These are phyloP conservation scores for Millerago galiae DNA, from an alignment of 805 yeast genomes.

Conservation along the genomic window DNA sequence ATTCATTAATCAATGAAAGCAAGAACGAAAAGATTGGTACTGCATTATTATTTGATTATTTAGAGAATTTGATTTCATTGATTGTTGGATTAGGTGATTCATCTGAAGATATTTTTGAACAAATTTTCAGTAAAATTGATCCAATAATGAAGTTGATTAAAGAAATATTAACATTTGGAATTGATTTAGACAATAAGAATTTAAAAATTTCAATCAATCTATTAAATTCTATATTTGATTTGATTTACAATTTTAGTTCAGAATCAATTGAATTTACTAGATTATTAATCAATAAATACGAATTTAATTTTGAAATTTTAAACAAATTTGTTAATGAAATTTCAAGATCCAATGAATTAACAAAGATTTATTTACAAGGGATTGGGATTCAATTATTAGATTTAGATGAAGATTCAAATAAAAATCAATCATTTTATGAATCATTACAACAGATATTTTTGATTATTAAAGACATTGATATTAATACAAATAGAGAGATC, in stretches of 20 bases:
- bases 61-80: conserved; percentile 69
- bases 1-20: conserved; percentile 27
- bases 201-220: conserved; percentile 34
- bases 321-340: conserved; percentile 8
- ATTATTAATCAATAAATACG: conserved; percentile 12
- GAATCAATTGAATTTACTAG: conserved; percentile 50
- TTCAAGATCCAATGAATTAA: conserved; percentile 25
- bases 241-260: conserved; percentile 53
- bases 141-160: conserved; percentile 23
- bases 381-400: conserved; percentile 32
- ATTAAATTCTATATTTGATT: conserved; percentile 48
- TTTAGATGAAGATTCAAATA: conserved; percentile 13
- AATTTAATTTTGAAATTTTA: conserved; percentile 12
- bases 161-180: conserved; percentile 23
- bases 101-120: conserved; percentile 52
- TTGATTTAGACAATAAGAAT: conserved; percentile 20
- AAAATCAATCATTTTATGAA: conserved; percentile 17
- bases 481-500: conserved; percentile 26
- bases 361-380: conserved; percentile 31
- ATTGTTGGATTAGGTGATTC: conserved; percentile 60
- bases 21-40: conserved; percentile 33
- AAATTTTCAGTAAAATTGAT: conserved; percentile 25
- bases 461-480: conserved; percentile 27
- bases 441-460: conserved; percentile 21
- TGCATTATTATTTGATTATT: conserved; percentile 52